These are phyloP conservation scores for Tolypocladium tropicale DNA, from an alignment of 2,329 filamentous ascomycete genomes.

Conservation along the genomic window DNA sequence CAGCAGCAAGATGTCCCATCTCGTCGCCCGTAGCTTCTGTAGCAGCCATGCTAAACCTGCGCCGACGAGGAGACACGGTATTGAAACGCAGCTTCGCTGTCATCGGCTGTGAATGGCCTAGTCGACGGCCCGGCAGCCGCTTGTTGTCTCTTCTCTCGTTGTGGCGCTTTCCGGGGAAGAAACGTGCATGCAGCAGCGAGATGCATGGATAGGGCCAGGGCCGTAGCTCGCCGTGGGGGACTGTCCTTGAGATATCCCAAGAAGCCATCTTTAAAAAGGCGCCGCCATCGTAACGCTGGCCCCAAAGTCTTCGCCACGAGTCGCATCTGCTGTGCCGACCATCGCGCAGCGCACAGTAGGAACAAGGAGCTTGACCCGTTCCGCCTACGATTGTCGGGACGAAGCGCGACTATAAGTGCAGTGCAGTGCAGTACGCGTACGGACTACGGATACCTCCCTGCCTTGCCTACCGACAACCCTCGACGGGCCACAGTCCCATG, in stretches of 20 bases:
- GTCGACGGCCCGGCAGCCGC: background rate
- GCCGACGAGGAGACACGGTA: background rate
- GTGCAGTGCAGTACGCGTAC: no score
- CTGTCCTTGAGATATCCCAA: background rate
- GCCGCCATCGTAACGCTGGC: background rate
- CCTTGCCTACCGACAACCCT: no score
- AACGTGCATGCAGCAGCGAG: slow-evolving; percentile 12
- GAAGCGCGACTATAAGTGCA: background rate
- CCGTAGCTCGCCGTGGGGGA: background rate
- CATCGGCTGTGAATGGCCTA: background rate
- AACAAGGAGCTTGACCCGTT: no score
- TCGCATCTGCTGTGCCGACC: background rate
- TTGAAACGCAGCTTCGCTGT: background rate
- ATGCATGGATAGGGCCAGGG: background rate
- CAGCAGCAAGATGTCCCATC: no score
- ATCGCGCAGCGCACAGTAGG: background rate
- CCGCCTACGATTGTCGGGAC: background rate
- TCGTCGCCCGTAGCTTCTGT: no score
- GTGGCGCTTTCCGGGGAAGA: slow-evolving; percentile 7
- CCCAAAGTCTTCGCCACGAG: background rate
- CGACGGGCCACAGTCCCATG: no score
- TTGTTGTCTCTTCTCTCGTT: slow-evolving; percentile 19
- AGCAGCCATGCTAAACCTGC: background rate
- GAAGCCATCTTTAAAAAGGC: no score
- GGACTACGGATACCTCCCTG: background rate